phyloP scores from a whole-genome alignment of 352 stramenopile genomes.

The Blastocystis sp. region DNA sequence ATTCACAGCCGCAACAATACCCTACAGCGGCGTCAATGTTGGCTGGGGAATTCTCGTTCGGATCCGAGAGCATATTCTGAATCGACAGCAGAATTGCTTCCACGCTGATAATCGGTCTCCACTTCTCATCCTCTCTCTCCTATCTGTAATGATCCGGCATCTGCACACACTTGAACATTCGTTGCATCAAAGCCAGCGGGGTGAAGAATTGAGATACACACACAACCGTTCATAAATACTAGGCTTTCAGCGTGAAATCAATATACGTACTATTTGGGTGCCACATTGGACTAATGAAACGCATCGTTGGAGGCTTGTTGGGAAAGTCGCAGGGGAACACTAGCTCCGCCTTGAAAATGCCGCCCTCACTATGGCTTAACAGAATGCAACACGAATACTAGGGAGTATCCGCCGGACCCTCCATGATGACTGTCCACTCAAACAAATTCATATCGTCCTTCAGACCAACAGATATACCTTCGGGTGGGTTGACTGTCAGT shows the following conservation, averaged over 20 bases:
- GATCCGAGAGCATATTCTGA: constrained; percentile 47
- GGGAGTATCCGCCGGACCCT: constrained; percentile 51
- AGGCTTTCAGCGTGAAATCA: not conserved
- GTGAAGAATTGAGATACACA: constrained; percentile 67
- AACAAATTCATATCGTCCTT: constrained; percentile 49
- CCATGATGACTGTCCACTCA: constrained; percentile 59
- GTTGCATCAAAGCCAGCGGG: constrained; percentile 22
- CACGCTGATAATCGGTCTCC: constrained; percentile 57
- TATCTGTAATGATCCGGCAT: not conserved
- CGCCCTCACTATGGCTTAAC: constrained; percentile 48
- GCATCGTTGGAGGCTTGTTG: constrained; percentile 44
- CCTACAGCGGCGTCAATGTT: constrained; percentile 56
- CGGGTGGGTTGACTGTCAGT: constrained; percentile 51
- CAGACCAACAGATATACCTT: constrained; percentile 59
- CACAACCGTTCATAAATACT: constrained; percentile 65
- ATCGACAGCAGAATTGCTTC: constrained; percentile 60
- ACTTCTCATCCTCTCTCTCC: constrained; percentile 56
- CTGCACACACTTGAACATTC: not conserved
- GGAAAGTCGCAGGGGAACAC: constrained; percentile 55
- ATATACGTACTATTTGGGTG: constrained; percentile 53
- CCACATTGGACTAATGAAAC: constrained; percentile 65
- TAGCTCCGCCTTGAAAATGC: constrained; percentile 61
- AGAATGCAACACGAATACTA: not conserved
- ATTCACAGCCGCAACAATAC: not conserved
- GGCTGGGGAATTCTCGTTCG: constrained; percentile 63